Percentiles rank a stretch among this genome's conserved stretches.
Conservation (phyloP, 495 filamentous ascomycete genomes). For the Aspergillus baeticus region DNA sequence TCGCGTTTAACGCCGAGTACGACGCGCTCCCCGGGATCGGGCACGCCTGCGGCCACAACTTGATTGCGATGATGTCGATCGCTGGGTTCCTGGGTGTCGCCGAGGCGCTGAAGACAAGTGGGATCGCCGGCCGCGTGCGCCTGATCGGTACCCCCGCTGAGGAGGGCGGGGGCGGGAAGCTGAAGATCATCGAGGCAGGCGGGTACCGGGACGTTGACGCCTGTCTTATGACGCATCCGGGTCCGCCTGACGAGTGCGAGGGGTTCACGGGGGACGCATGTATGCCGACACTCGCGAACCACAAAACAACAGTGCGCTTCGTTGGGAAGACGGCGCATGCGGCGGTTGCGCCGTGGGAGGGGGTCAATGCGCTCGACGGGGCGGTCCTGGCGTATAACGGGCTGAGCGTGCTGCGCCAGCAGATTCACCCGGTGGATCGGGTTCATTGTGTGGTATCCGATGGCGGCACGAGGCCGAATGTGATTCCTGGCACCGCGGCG, state of each 20-base stretch:
- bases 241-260: no score
- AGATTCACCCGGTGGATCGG: no score
- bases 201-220: slow-evolving; percentile 39
- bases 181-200: slow-evolving; percentile 54
- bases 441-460: not conserved
- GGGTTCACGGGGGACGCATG: no score
- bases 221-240: no score
- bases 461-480: not conserved
- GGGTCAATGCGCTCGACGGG: not conserved
- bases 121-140: slow-evolving; percentile 49
- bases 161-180: slow-evolving; percentile 65
- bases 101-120: slow-evolving; percentile 9
- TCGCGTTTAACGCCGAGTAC: slow-evolving; percentile 33
- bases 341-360: not conserved
- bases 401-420: not conserved
- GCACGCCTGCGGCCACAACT: slow-evolving; percentile 64
- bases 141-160: slow-evolving; percentile 65
- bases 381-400: not conserved
- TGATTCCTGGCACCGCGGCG: not conserved
- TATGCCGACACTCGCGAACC: no score
- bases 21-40: slow-evolving; percentile 55
- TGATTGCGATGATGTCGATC: slow-evolving; percentile 57
- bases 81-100: slow-evolving; percentile 49
- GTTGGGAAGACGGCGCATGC: slow-evolving; percentile 1
- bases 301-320: not conserved